Evolutionary conservation across 208 protist genomes (phyloP), one percentile per base, ranked within the genome.

Genomic region (Acanthamoeba triangularis): DNA sequence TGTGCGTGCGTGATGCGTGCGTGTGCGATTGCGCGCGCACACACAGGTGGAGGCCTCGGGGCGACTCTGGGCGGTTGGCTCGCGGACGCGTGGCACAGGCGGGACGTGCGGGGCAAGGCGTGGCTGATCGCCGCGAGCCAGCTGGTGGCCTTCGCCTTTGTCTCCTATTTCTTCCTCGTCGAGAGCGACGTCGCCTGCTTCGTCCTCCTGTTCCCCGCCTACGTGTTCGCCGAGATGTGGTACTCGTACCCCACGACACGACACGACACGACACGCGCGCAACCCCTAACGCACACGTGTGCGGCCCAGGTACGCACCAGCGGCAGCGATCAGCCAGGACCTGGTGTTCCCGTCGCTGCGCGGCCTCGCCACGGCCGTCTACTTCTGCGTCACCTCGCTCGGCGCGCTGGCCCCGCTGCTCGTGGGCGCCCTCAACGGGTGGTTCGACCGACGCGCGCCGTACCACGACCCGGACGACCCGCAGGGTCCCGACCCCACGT

Each of bases 121-220:
- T 82, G 72, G 72, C 41, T 82, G 30, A 82, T 82, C 33, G 72
- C 72, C 20, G 33, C 3, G 37, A 82, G 72, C 72, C 72, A 82
- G 41, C 37, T 47, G 37, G 33, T 82, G 14, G 72, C 72, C 20
- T 37, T 47, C 35, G 28, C 72, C 37, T 47, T 82, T 10, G 41
- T 82, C 1, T 37, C 72, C 20, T 37, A 8, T n/a, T 82, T 82
- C 72, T 82, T 82, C 18, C 41, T 82, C 18, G 72, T 82, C 20
- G 72, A 82, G 41, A 37, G 37, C 41, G 41, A 37, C 14, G 30
- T 82, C 7, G n/a, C 33, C 33, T n/a, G n/a, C 25, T 74, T 74
- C 65, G 10, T 37, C 10, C n/a, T n/a, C n/a, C n/a, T n/a, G n/a
- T n/a, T n/a, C n/a, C n/a, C n/a, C n/a, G n/a, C n/a, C n/a, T 82